Base-by-base conservation (phyloP, 805 yeast species). In the Hagleromyces aurorensis region DNA sequence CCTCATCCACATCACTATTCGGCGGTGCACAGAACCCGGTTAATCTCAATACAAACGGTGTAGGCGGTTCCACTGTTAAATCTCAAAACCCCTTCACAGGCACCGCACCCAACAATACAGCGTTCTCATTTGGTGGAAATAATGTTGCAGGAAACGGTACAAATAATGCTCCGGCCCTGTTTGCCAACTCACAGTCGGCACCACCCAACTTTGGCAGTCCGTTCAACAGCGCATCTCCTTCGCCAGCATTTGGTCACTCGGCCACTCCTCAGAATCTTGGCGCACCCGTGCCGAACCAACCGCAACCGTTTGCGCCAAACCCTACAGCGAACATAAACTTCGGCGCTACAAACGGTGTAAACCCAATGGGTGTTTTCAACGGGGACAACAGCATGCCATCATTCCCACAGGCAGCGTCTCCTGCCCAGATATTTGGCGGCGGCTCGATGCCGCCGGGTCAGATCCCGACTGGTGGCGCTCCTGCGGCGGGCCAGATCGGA, bases 171-270 rank as follows among this genome's bases (percentile, higher is more conserved):
- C 19, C 34, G 9, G 16, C 32, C 15, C 20, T 25, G 8, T 33
- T 34, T 24, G 34, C 26, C 13, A 28, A 32, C 17, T 30, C 38
- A 4, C 38, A 38, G 16, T 38, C 39, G 5, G 30, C 33, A 19
- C 30, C 29, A 21, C 21, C 39, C 18, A 20, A 29, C 13, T 33
- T 41, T 15, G 41, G 37, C 32, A 17, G 33, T n/a, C n/a, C n/a
- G n/a, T n/a, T n/a, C n/a, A n/a, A 26, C 17, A 34, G 37, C n/a
- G 27, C 36, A 13, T 38, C 37, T 13, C 36, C 37, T 16, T 38
- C 43, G 6, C 45, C 48, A 10, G 40, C 45, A 13, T 46, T 44
- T 27, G 47, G 44, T n/a, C 33, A 32, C 13, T 35, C 40, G 18
- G 30, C 34, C 5, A 40, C 43, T n/a, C 34, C 44, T 25, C 33